Base-by-base conservation (phyloP, 768 basidiomycete genomes). In the Phylloporus arenicola region DNA sequence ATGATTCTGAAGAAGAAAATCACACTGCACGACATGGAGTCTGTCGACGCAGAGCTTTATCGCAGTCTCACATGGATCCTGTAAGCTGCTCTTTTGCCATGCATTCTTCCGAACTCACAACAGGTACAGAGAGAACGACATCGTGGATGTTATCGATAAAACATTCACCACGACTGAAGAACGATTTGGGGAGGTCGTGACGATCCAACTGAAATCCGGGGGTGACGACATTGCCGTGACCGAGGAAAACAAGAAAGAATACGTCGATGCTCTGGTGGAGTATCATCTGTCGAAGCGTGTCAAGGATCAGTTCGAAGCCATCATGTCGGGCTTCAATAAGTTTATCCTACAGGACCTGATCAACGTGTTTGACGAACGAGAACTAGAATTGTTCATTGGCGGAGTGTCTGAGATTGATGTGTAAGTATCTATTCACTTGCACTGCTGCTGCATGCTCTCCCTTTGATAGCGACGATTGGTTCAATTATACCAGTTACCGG, bases 351-450 rank as follows among this genome's bases (percentile, higher is more conserved):
- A 94, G 68, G 96, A 99, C 55, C 77, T 99, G 31, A 84, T 98
- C 72, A 97, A 94, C 53, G 96, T 99, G 43, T 99, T 99, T 59
- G 96, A 99, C 61, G 96, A 98, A 73, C 83, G 96, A 46, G 96
- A 99, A 64, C 79, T 99, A 10, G 94, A 97, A 72, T 74, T 97
- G 46, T 79, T 99, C 48, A 98, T 99, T 57, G 95, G 96, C 62
- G 96, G 96, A 60, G 97, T 98, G 92, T 95, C 94, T 41, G 96
- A 99, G 73, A 97, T 98, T 58, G 95, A 99, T 63, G 93, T 97
- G 80, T 90, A 83, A 50, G 88, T 81, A 39, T 25, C 38, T 24
- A 9, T 40, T 46, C 10, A 3, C 27, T 51, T 20, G 44, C 16
- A 6, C 30, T 6, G 10, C 29, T 29, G 20, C 33, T 47, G 17